Base-by-base conservation (phyloP, 192 early-diverging fungal species). In the Gryganskiella cystojenkinii region DNA sequence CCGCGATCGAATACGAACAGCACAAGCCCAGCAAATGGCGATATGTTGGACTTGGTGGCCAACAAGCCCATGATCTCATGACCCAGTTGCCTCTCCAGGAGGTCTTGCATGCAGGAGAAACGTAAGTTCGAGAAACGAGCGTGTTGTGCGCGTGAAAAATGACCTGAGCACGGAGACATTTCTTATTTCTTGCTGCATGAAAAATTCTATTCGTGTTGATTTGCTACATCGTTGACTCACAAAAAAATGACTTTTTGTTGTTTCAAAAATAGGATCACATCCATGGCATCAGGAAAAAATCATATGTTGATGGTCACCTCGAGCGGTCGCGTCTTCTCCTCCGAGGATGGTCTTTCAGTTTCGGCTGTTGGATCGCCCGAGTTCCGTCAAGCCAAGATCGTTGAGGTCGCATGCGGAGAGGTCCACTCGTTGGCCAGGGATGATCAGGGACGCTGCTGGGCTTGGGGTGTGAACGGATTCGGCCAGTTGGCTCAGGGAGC, bases 221-320 rank as follows among this genome's bases (percentile, higher is more conserved):
- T 8, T 54, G 14, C 28, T 17, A 56, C 54, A 0, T 9, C 19
- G 17, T 14, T 55, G 34, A 46, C 3, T n/a, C n/a, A n/a, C n/a
- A n/a, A n/a, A n/a, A n/a, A n/a, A n/a, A n/a, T n/a, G n/a, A n/a
- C n/a, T n/a, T n/a, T n/a, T n/a, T n/a, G n/a, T n/a, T n/a, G n/a
- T n/a, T n/a, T 35, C n/a, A 7, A 25, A 15, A 17, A 30, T 33
- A 83, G 82, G 33, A 64, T 83, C 31, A 64, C 56, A 4, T 63
- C 70, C 1, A 70, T 83, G 44, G 56, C 82, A 4, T 61, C 82
- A 6, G 82, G 82, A 50, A 69, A 74, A 55, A 73, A 57, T n/a
- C 82, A 83, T 40, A 47, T 83, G 51, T 25, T 83, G 5, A 73
- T 74, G 67, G 56, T 75, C 10, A 80, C 82, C 8, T 83, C 82